Evolutionary conservation across 2,329 filamentous ascomycete genomes (phyloP).

Genomic region (Aspergillus udagawae): DNA sequence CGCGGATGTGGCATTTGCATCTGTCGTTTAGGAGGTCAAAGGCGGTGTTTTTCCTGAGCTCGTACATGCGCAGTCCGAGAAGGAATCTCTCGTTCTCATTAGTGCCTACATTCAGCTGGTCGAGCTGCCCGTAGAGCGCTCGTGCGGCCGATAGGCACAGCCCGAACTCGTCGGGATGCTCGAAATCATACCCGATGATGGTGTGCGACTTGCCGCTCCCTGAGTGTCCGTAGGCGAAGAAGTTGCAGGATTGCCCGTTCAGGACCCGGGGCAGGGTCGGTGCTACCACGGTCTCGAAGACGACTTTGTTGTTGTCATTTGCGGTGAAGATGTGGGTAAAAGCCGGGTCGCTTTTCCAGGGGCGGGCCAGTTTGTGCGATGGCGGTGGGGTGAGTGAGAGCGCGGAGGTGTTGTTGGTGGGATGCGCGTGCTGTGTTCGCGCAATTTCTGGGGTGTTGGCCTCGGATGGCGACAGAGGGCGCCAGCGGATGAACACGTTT

Average conservation of each 20-base stretch:
- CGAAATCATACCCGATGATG: conserved; percentile 42
- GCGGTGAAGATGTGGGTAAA: conserved; percentile 21
- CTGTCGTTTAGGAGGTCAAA: conserved; percentile 41
- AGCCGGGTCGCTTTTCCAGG: conserved; percentile 24
- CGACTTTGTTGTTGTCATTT: conserved; percentile 19
- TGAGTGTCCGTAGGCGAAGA: conserved; percentile 45
- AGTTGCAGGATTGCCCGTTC: conserved; percentile 36
- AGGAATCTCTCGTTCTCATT: conserved; percentile 21
- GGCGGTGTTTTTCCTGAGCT: conserved; percentile 40
- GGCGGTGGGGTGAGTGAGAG: not conserved
- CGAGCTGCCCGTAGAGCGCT: conserved; percentile 24
- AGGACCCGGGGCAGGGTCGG: conserved; percentile 33
- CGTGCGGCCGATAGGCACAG: conserved; percentile 36
- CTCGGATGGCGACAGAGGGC: not conserved
- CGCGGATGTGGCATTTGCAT: conserved; percentile 39
- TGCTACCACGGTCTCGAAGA: conserved; percentile 30
- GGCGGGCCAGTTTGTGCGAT: not conserved
- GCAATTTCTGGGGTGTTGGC: not conserved
- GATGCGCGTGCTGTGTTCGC: not conserved
- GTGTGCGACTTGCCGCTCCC: conserved; percentile 43
- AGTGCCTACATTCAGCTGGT: conserved; percentile 19
- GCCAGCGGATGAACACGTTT: conserved; percentile 3
- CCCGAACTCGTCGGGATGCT: conserved; percentile 31
- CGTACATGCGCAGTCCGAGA: conserved; percentile 39
- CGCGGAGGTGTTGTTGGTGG: not conserved